Base-by-base conservation (phyloP, 805 yeast species). In the Wickerhamiella brachini region DNA sequence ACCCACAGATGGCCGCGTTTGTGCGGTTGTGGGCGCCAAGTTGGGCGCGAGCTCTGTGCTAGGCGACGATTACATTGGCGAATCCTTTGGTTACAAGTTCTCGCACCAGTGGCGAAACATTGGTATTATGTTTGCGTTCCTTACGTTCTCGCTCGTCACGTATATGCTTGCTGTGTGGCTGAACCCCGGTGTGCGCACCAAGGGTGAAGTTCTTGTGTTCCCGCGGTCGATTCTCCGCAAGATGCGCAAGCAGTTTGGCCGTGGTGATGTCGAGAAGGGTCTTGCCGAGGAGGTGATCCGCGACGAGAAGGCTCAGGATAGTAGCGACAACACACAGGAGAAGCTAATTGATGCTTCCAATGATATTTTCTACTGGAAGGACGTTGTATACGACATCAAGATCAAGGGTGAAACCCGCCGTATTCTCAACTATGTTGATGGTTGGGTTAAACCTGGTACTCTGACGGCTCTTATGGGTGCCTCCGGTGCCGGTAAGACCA, bases 401-500 rank as follows among this genome's bases (percentile, higher is more conserved):
- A 57, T 71, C 47, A 66, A 62, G 56, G 70, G 70, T 3, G 66
- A 64, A 44, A 54, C 62, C 4, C 61, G 75, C 46, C 59, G 67
- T 47, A 58, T 67, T 37, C 65, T 78, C 50, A 68, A 73, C 55
- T 69, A 72, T 59, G 77, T 78, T 46, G 78, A 76, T 59, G 90
- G 90, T 48, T 83, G 80, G 72, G 86, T 82, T 51, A 80, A 79
- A 61, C 90, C 90, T 18, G 90, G 90, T 59, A 82, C 84, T 52
- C 71, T 83, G 65, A 83, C 89, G 43, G 90, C 90, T 5, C 71
- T 83, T 53, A 83, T 83, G 89, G 93, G 93, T 61, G 84, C 82
- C 49, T 83, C 90, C 34, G 93, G 93, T 69, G 93, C 93, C 45
- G 93, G 93, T 70, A 83, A 83, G 62, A 83, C 93, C 23, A 84